Conservation (phyloP, 352 stramenopile species). For the Phytophthora brassicae region DNA sequence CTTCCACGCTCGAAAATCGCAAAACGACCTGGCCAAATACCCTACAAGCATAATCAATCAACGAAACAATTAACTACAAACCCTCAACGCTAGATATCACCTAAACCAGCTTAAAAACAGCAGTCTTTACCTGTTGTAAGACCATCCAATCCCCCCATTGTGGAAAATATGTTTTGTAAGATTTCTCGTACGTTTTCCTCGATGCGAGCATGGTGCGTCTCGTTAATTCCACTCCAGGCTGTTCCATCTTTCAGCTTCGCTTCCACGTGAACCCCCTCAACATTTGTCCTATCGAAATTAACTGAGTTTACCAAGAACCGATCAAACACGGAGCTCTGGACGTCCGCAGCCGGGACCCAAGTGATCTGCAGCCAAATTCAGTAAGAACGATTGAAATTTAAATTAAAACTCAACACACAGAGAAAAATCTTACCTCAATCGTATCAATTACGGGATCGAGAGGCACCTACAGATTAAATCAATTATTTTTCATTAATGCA, state of each 20-base stretch:
- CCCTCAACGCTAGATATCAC: too few species aligned
- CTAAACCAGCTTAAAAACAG: background rate
- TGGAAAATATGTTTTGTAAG: constrained; percentile 27
- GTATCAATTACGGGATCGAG: constrained; percentile 39
- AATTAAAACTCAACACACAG: background rate
- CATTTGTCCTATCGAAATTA: constrained; percentile 25
- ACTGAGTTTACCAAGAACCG: constrained; percentile 28
- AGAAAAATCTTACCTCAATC: constrained; percentile 40
- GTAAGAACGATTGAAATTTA: background rate
- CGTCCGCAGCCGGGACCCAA: constrained; percentile 28
- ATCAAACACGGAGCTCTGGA: constrained; percentile 43
- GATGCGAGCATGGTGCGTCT: constrained; percentile 25
- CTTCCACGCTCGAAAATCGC: constrained; percentile 30
- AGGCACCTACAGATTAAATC: constrained; percentile 12
- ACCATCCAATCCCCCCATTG: constrained; percentile 17
- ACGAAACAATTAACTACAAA: background rate
- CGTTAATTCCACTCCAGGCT: constrained; percentile 12
- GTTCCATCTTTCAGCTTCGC: constrained; percentile 14
- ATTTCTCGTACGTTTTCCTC: constrained; percentile 39
- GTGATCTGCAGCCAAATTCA: constrained; percentile 28
- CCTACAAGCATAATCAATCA: constrained; percentile 20
- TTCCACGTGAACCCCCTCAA: constrained; percentile 46
- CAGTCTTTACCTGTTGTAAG: constrained; percentile 23
- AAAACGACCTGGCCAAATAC: constrained; percentile 48
- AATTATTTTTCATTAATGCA: constrained; percentile 5